Percentiles rank a stretch among this genome's conserved stretches.
phyloP scores from a whole-genome alignment of 805 yeast species.

The Yamadazyma paraphyllophila region DNA sequence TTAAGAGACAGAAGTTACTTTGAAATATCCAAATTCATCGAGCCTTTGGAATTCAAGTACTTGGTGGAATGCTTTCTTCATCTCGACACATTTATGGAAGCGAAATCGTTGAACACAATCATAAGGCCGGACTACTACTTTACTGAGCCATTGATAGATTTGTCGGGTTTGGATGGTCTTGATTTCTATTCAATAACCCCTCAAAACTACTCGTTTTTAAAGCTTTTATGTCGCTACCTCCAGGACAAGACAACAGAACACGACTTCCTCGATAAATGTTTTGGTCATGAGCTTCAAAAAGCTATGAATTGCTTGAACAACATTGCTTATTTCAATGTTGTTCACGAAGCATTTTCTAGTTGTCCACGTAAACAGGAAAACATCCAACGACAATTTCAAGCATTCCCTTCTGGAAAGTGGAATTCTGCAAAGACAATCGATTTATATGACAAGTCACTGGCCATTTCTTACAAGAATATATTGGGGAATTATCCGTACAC shows the following conservation, averaged over 20 bases:
- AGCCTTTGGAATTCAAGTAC: conserved; percentile 12
- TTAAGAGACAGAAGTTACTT: conserved; percentile 10
- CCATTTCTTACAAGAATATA: conserved; percentile 7
- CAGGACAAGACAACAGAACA: conserved; percentile 6
- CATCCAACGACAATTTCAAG: conserved; percentile 1
- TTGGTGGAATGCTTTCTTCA: conserved; percentile 11
- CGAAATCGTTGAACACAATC: conserved; percentile 5
- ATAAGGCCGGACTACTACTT: conserved; percentile 9
- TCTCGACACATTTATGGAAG: conserved; percentile 10
- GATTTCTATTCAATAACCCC: conserved; percentile 1
- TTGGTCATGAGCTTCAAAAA: conserved; percentile 11
- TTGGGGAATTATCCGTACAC: conserved; percentile 3
- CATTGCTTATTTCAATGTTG: conserved; percentile 15
- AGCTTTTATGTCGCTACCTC: conserved; percentile 11
- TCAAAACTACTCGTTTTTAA: conserved; percentile 14
- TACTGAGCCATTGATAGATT: conserved; percentile 9
- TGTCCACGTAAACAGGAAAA: conserved; percentile 2
- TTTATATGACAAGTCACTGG: conserved; percentile 5
- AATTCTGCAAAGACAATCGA: conserved; percentile 4
- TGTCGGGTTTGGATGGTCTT: conserved; percentile 1
- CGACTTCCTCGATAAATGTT: conserved; percentile 10
- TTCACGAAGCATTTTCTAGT: conserved; percentile 8
- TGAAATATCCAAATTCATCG: conserved; percentile 11
- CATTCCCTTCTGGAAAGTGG: neutral
- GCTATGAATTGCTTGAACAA: conserved; percentile 13